Conservation (phyloP, 805 yeast species). For the Candida pini region DNA sequence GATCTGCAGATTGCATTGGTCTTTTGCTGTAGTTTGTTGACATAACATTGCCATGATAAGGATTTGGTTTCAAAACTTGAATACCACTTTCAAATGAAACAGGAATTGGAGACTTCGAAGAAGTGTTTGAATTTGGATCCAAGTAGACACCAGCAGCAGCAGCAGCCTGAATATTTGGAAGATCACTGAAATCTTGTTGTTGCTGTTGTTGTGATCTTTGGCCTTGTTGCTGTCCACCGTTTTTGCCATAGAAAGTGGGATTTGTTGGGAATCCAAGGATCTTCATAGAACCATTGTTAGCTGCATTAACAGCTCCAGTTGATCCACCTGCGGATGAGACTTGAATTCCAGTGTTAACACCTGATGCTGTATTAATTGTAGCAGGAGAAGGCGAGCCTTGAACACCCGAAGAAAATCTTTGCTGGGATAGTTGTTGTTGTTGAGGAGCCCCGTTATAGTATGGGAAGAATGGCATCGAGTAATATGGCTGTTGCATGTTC, state of each 20-base stretch:
- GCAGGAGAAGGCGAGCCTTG: slow-evolving; percentile 4
- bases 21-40: slow-evolving; percentile 9
- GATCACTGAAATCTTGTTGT: slow-evolving; percentile 2
- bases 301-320: background rate
- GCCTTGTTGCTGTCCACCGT: slow-evolving; percentile 4
- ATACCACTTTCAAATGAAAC: slow-evolving; percentile 5
- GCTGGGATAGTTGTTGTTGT: slow-evolving; percentile 20
- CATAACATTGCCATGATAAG: slow-evolving; percentile 9
- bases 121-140: slow-evolving; percentile 6
- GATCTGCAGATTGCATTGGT: slow-evolving; percentile 14
- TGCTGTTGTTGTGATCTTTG: slow-evolving; percentile 4
- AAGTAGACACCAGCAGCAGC: slow-evolving; percentile 3
- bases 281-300: background rate
- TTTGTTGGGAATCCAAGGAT: background rate
- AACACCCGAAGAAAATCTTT: slow-evolving; percentile 12
- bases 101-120: slow-evolving; percentile 5
- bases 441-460: slow-evolving; percentile 17
- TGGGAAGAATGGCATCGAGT: slow-evolving; percentile 20
- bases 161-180: slow-evolving; percentile 1
- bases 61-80: slow-evolving; percentile 13
- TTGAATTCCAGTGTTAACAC: slow-evolving; percentile 6
- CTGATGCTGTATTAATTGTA: background rate
- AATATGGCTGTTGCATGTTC: slow-evolving; percentile 21
- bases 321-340: slow-evolving; percentile 3
- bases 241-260: background rate